A percentile compares a stretch with the other conserved stretches of the same genome.
Conservation (phyloP, 176 grass and related monocot genomes). For the Bonia amplexicaulis region DNA sequence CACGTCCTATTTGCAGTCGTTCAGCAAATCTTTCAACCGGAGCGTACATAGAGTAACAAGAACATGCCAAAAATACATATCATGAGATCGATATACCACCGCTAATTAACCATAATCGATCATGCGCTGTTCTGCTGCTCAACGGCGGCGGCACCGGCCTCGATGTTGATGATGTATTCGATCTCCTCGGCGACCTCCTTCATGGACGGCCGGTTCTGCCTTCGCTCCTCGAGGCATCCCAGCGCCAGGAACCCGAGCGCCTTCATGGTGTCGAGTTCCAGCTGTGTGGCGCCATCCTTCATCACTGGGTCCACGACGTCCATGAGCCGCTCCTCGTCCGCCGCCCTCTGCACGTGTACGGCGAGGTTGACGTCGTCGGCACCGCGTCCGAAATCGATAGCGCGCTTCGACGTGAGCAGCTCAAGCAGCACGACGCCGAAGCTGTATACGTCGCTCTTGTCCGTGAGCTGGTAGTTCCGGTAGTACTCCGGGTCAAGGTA, state of each 20-base stretch:
- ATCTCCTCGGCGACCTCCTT: conserved; percentile 77
- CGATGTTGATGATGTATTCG: conserved; percentile 69
- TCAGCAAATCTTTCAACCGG: too few species aligned
- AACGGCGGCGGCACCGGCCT: neutral
- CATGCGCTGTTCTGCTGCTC: neutral
- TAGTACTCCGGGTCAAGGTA: conserved; percentile 89
- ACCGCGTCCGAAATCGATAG: conserved; percentile 59
- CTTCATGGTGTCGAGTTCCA: conserved; percentile 70
- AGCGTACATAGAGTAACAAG: too few species aligned
- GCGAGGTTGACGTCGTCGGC: conserved; percentile 72
- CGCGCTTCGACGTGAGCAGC: conserved; percentile 62
- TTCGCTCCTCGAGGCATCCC: conserved; percentile 69
- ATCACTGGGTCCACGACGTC: conserved; percentile 44
- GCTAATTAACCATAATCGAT: neutral
- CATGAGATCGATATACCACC: too few species aligned
- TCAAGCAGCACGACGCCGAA: conserved; percentile 51
- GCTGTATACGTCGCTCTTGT: conserved; percentile 75
- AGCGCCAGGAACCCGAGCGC: conserved; percentile 59
- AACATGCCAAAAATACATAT: too few species aligned
- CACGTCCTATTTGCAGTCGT: too few species aligned
- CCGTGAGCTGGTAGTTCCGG: conserved; percentile 76
- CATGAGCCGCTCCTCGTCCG: conserved; percentile 54
- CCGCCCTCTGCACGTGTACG: conserved; percentile 43
- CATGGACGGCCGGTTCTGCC: conserved; percentile 70
- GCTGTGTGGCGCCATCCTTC: conserved; percentile 38